Base-by-base conservation (phyloP, 441 rosid genomes). In the Lagerstroemia fauriei region DNA sequence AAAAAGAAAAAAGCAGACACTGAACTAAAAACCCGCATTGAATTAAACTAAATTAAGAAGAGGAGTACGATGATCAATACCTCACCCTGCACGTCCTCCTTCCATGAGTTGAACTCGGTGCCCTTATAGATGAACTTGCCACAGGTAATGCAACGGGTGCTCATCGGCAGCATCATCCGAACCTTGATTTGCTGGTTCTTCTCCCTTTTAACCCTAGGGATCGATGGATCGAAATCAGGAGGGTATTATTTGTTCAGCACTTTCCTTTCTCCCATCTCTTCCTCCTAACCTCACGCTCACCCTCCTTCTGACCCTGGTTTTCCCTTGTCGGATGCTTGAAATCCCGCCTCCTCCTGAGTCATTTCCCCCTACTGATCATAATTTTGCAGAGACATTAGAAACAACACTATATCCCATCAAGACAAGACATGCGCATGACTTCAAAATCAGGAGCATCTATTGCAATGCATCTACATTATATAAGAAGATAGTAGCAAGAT, bases 161-260 rank as follows among this genome's bases (percentile, higher is more conserved):
- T 83, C 85, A 83, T 83, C 24, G 85, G 81, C 31, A 83, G 85
- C 85, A 78, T 83, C 85, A 83, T 83, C 10, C 96, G 91, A 47
- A 92, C 92, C 89, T 93, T 95, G 69, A 93, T 92, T 85, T 94
- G 97, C 82, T 89, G 95, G 59, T 95, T 92, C 91, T 92, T 92
- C 0, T 93, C 94, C 73, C 95, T 86, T 76, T 92, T 86, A 68
- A 83, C 86, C 87, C 97, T 87, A 0, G 94, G 95, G 53, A 95
- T 94, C 69, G 94, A 75, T 20, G 97, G 99, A 65, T 95, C 94
- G 80, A 95, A 94, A 76, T 94, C 98, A 79, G 98, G 98, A 11
- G 98, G 98, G 61, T 94, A 96, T 73, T 93, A 93, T 85, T 94
- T 93, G 81, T 94, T 95, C 24, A 93, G 83, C n/a, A 92, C 99